Conservation (phyloP, 2,329 filamentous ascomycete species). For the Gnomoniopsis smithogilvyi region DNA sequence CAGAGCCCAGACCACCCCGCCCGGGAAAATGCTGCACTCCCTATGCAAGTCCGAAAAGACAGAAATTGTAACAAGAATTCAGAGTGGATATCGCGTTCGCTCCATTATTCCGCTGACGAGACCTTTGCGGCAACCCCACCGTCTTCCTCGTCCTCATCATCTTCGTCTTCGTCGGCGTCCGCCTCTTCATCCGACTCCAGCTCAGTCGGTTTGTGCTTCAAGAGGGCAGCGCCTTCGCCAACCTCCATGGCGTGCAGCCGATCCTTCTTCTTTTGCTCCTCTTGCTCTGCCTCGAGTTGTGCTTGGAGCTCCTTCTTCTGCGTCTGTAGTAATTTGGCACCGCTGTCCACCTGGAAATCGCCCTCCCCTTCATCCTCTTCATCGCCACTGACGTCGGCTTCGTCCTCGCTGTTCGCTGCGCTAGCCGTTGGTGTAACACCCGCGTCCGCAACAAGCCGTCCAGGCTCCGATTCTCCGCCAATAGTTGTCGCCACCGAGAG, state of each 20-base stretch:
- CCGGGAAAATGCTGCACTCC: neutral
- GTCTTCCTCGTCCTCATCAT: constrained; percentile 19
- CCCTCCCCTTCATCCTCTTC: constrained; percentile 43
- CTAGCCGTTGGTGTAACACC: constrained; percentile 21
- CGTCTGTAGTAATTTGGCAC: constrained; percentile 38
- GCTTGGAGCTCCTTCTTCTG: constrained; percentile 39
- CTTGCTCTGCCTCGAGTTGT: constrained; percentile 26
- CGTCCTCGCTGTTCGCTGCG: constrained; percentile 21
- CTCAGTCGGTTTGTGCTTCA: constrained; percentile 23
- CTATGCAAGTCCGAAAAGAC: neutral
- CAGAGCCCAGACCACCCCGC: neutral
- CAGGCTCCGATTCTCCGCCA: constrained; percentile 1
- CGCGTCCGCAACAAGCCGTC: constrained; percentile 18
- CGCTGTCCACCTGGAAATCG: constrained; percentile 39
- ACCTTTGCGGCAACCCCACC: constrained; percentile 11
- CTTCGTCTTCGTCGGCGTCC: constrained; percentile 27
- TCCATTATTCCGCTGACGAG: constrained; percentile 4
- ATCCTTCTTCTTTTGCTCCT: constrained; percentile 46
- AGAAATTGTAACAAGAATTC: neutral
- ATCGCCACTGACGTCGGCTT: constrained; percentile 21
- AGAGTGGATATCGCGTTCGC: neutral
- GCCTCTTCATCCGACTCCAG: constrained; percentile 25
- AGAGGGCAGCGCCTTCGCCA: constrained; percentile 52
- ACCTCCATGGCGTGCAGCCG: constrained; percentile 59
- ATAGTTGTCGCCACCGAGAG: constrained; percentile 22